Conservation (phyloP, 2,329 filamentous ascomycete genomes). For the Aspergillus intermedius region DNA sequence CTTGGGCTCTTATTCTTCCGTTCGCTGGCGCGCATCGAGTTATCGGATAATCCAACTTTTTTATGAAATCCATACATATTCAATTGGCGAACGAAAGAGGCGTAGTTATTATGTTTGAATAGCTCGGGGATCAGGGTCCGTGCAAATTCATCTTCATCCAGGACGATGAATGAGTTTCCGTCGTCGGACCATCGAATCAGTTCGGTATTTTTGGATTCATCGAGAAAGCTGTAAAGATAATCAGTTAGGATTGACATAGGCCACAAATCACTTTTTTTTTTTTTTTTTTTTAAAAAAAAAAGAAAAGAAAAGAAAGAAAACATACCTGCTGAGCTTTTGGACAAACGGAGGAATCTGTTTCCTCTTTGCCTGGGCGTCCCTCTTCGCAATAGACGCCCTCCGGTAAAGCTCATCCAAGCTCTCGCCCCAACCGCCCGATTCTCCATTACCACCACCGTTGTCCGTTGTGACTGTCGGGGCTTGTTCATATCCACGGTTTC, state of each 20-base stretch:
- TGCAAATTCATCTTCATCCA: conserved; percentile 88
- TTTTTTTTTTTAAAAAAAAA: too few relatives aligned
- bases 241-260: conserved; percentile 7
- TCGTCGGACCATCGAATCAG: conserved; percentile 96
- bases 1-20: conserved; percentile 96
- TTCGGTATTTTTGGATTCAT: conserved; percentile 86
- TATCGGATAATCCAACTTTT: conserved; percentile 83
- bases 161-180: conserved; percentile 90
- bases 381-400: conserved; percentile 72
- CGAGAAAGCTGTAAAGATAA: conserved; percentile 66
- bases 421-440: conserved; percentile 45
- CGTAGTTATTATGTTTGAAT: conserved; percentile 75
- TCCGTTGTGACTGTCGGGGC: conserved; percentile 24
- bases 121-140: conserved; percentile 67
- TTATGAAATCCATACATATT: conserved; percentile 62
- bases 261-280: too few relatives aligned
- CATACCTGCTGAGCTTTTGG: conserved; percentile 92
- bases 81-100: conserved; percentile 67
- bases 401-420: conserved; percentile 74
- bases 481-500: conserved; percentile 34
- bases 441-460: conserved; percentile 18
- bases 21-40: conserved; percentile 95
- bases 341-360: conserved; percentile 98
- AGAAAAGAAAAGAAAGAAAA: conserved; percentile 1
- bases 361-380: conserved; percentile 79